Evolutionary conservation across 805 yeast genomes (phyloP).

Genomic region (Tetrapisispora iriomotensis): DNA sequence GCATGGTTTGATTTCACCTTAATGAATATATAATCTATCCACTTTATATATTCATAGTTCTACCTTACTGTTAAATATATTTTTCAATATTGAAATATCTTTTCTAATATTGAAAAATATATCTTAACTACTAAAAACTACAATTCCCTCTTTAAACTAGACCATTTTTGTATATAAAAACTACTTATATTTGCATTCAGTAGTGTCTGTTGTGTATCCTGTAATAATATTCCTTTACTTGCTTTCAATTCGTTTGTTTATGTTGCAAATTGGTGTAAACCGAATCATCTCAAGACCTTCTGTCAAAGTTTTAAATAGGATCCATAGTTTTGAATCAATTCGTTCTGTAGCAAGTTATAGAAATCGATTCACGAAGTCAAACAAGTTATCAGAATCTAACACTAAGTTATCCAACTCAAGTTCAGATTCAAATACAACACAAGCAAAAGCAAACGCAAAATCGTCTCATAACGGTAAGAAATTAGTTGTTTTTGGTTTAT

Average conservation of each 20-base stretch:
- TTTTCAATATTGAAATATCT: no score
- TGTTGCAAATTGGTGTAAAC: not conserved
- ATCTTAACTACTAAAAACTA: no score
- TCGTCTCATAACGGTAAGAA: conserved; percentile 22
- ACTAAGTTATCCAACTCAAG: not conserved
- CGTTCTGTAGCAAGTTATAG: not conserved
- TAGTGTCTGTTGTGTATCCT: no score
- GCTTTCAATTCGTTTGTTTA: not conserved
- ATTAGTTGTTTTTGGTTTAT: conserved; percentile 33
- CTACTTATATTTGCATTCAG: no score
- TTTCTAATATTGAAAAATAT: no score
- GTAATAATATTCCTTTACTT: no score
- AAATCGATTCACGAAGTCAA: not conserved
- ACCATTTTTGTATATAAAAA: no score
- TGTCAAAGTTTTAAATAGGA: not conserved
- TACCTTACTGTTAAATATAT: no score
- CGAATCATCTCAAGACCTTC: not conserved
- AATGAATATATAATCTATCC: no score
- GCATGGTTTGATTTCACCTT: no score
- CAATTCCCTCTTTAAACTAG: no score
- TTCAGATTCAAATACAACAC: not conserved
- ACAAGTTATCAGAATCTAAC: not conserved
- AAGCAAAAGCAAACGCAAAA: not conserved
- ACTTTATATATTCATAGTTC: no score
- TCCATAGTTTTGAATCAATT: not conserved